Base-by-base conservation (phyloP, 371 early-diverging fungal species). In the Mortierella sp. region DNA sequence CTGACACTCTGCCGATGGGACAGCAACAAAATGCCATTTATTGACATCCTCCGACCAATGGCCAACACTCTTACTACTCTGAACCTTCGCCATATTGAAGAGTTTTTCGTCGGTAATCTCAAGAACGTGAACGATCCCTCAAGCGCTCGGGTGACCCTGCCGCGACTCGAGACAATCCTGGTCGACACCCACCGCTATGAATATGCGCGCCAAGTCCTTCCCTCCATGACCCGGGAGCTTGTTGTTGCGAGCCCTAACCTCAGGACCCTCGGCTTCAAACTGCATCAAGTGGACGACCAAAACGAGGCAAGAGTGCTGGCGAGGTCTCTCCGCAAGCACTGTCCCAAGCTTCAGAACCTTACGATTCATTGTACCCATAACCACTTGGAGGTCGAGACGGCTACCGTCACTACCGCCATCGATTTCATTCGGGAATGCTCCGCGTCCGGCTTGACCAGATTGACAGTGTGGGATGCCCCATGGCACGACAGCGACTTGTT, bases 341-440 rank as follows among this genome's bases (percentile, higher is more conserved):
- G 37, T 37, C 64, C 37, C 21, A 37, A 64, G 21, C 21, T 64
- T 5, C 19, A 64, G 9, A 31, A 64, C 19, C 37, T 64, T 4
- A 64, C 64, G 37, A 64, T 64, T 16, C 64, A 64, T 8, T 37
- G 21, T 34, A 31, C 31, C 40, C 40, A 31, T 31, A 28, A 28
- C 16, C 14, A 59, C 16, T 3, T 59, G 4, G 57, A 28, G n/a
- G 28, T 1, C 5, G 28, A 57, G 0, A 31, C 19, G 11, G 61
- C 34, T 28, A 61, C 19, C 34, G 14, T 61, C 10, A 16, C 19
- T 14, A 0, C 61, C 6, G 5, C 34, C 34, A 34, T 19, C 14
- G 61, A 28, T 61, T 61, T 61, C 28, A 61, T 61, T 61, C 61
- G 16, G 19, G 61, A 61, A 3, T 19, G 61, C 61, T 61, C 61